These are phyloP conservation scores for Craterostigma plantagineum DNA, from an alignment of 257 asterid species.

Conservation along the genomic window DNA sequence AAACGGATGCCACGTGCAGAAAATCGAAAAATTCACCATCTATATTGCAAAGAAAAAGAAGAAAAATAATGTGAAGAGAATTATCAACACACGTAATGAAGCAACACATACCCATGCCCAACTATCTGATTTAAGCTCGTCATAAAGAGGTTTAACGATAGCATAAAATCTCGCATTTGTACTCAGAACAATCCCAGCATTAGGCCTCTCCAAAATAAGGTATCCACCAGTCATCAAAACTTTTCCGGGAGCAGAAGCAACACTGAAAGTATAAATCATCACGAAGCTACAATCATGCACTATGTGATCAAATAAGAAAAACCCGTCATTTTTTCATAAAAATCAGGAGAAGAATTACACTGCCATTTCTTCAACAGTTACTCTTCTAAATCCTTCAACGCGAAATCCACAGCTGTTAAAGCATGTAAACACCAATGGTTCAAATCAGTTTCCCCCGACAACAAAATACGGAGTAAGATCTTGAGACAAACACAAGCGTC, in stretches of 20 bases:
- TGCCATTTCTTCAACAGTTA: too few relatives aligned
- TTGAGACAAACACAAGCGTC: too few relatives aligned
- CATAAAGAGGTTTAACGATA: slow-evolving; percentile 65
- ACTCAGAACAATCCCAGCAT: slow-evolving; percentile 91
- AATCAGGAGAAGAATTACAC: too few relatives aligned
- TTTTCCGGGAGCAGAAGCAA: slow-evolving; percentile 98
- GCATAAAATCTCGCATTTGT: slow-evolving; percentile 94
- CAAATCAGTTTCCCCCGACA: too few relatives aligned
- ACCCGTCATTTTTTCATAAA: too few relatives aligned
- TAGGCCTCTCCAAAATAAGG: slow-evolving; percentile 89
- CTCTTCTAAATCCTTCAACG: too few relatives aligned
- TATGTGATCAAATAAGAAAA: too few relatives aligned
- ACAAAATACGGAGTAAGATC: too few relatives aligned
- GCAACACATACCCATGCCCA: slow-evolving; percentile 74
- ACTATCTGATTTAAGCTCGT: slow-evolving; percentile 45
- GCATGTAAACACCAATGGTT: too few relatives aligned
- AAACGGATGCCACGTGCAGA: too few relatives aligned
- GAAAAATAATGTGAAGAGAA: slow-evolving; percentile 1
- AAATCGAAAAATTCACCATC: too few relatives aligned
- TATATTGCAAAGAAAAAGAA: neutral
- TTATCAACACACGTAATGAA: slow-evolving; percentile 1
- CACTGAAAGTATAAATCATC: slow-evolving; percentile 35
- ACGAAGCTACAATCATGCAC: neutral
- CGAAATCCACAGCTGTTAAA: too few relatives aligned
- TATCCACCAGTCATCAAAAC: slow-evolving; percentile 97